Percentiles rank a stretch among this genome's conserved stretches.
Conservation (phyloP, 331 rosid genomes). For the Prunus yedoensis region DNA sequence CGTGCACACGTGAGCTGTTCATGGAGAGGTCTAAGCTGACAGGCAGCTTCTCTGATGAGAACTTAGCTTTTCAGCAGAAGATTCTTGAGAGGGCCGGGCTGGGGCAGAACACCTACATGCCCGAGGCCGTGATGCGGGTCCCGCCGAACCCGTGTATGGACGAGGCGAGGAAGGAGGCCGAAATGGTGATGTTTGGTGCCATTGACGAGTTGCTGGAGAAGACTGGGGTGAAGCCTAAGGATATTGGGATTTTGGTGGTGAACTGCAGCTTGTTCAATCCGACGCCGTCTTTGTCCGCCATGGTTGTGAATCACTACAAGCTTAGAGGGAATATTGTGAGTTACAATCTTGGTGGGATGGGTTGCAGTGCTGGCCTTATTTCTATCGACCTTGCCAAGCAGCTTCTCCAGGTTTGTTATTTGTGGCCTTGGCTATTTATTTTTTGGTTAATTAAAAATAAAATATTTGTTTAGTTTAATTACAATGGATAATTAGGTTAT, state of each 20-base stretch:
- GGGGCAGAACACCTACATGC: conserved; percentile 76
- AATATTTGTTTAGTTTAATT: neutral
- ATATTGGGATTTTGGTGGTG: conserved; percentile 84
- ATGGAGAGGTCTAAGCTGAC: conserved; percentile 40
- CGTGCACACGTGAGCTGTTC: conserved; percentile 56
- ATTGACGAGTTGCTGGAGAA: conserved; percentile 70
- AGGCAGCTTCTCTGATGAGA: conserved; percentile 58
- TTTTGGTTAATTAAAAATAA: neutral
- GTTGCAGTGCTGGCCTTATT: conserved; percentile 93
- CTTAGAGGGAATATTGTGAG: conserved; percentile 72
- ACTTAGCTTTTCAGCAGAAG: conserved; percentile 71
- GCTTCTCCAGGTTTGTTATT: conserved; percentile 63
- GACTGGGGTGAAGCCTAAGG: conserved; percentile 80
- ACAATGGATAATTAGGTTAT: neutral
- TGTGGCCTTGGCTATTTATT: neutral
- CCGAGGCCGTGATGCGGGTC: conserved; percentile 53
- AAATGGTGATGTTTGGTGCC: conserved; percentile 87
- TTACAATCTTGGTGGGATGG: conserved; percentile 96
- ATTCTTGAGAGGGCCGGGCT: conserved; percentile 77
- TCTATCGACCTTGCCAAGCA: conserved; percentile 93
- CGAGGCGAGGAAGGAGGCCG: conserved; percentile 88
- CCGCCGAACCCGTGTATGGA: conserved; percentile 87
- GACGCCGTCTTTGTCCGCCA: conserved; percentile 88
- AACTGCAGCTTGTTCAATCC: conserved; percentile 94
- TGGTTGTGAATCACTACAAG: conserved; percentile 87